A percentile compares a stretch with the other conserved stretches of the same genome.
Conservation (phyloP, 2,329 filamentous ascomycete species). For the Trichoderma koningii region DNA sequence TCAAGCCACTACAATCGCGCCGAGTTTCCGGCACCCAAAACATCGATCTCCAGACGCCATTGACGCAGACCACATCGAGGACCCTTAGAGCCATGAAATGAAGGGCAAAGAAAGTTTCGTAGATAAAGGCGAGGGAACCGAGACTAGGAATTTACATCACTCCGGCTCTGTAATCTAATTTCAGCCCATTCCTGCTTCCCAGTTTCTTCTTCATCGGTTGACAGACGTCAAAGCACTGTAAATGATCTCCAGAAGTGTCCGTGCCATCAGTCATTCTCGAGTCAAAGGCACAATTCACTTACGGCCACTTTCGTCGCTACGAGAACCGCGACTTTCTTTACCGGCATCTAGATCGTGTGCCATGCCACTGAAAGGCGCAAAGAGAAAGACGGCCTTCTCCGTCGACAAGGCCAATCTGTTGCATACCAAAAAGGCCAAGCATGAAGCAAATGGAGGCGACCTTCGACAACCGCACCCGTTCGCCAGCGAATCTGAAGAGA, state of each 20-base stretch:
- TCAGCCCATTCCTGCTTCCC: neutral
- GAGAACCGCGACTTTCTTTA: neutral
- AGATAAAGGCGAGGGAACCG: neutral
- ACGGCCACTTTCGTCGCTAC: neutral
- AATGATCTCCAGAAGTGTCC: conserved; percentile 19
- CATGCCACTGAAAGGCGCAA: conserved; percentile 37
- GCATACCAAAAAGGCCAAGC: conserved; percentile 42
- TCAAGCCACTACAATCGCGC: conserved; percentile 28
- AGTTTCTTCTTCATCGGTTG: neutral
- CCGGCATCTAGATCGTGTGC: conserved; percentile 20
- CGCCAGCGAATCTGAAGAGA: conserved; percentile 48
- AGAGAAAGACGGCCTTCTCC: conserved; percentile 34
- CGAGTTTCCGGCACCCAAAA: conserved; percentile 17
- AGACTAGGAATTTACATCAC: neutral
- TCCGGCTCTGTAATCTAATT: neutral
- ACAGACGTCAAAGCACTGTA: neutral
- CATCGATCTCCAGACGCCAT: conserved; percentile 38
- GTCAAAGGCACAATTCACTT: neutral
- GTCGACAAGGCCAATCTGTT: conserved; percentile 31
- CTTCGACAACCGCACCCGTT: conserved; percentile 51
- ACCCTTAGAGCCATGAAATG: conserved; percentile 1
- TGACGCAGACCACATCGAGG: conserved; percentile 40
- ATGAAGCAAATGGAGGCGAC: conserved; percentile 35
- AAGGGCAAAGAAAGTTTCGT: neutral
- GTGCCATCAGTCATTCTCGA: neutral